phyloP scores from a whole-genome alignment of 2,329 filamentous ascomycete genomes.

The Aspergillus quadrilineatus region DNA sequence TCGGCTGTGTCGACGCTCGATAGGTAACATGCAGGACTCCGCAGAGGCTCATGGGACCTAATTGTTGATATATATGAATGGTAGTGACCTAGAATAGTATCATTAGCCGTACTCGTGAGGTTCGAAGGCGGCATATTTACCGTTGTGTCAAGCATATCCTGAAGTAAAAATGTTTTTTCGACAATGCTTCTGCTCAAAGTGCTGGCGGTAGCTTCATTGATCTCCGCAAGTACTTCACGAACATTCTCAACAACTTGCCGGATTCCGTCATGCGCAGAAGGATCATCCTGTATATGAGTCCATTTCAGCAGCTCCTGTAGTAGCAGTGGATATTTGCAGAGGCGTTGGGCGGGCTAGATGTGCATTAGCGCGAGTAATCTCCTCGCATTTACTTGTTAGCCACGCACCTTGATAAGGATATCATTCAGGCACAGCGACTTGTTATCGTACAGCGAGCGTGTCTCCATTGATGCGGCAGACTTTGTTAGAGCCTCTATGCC shows the following conservation, averaged over 20 bases:
- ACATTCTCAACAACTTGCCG: constrained; percentile 70
- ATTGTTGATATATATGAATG: constrained; percentile 66
- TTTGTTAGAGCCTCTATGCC: constrained; percentile 81
- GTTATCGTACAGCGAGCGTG: constrained; percentile 60
- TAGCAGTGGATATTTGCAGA: constrained; percentile 86
- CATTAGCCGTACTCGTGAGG: neutral
- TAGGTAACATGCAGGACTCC: constrained; percentile 82
- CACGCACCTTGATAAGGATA: constrained; percentile 77
- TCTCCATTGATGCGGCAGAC: constrained; percentile 69
- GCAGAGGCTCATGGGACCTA: constrained; percentile 79
- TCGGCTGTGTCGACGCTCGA: constrained; percentile 58
- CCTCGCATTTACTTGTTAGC: neutral
- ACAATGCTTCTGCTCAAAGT: constrained; percentile 66
- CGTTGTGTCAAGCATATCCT: constrained; percentile 72
- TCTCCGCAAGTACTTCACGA: constrained; percentile 71
- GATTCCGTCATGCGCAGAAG: constrained; percentile 76
- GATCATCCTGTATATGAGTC: constrained; percentile 82
- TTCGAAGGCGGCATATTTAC: constrained; percentile 48
- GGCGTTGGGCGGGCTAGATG: constrained; percentile 80
- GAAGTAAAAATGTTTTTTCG: constrained; percentile 79
- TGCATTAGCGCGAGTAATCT: constrained; percentile 14
- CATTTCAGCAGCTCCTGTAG: constrained; percentile 79
- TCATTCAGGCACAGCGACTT: constrained; percentile 82
- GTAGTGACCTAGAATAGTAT: constrained; percentile 20
- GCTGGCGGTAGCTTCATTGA: constrained; percentile 83